Evolutionary conservation across 2,329 filamentous ascomycete genomes (phyloP).

Genomic region (Pseudocercospora musae): DNA sequence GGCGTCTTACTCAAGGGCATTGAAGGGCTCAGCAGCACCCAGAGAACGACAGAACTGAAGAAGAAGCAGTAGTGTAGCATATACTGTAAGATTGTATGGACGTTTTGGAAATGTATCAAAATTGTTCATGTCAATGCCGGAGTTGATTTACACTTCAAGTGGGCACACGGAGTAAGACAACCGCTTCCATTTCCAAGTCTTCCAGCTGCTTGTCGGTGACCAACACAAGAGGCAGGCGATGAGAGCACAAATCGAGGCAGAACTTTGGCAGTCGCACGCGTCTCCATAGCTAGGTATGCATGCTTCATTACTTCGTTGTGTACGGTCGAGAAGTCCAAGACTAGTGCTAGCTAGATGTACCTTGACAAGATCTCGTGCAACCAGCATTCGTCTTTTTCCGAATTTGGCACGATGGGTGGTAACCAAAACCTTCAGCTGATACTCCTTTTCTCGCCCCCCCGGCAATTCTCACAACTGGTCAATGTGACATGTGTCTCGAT

Average conservation of each 20-base stretch:
- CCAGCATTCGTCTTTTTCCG: background rate
- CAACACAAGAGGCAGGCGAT: too few species aligned
- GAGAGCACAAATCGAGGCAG: too few species aligned
- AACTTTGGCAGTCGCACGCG: too few species aligned
- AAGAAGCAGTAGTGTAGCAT: constrained; percentile 10
- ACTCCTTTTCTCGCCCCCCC: background rate
- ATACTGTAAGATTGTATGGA: background rate
- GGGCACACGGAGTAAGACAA: too few species aligned
- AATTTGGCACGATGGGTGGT: background rate
- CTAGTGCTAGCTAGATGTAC: background rate
- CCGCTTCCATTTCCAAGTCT: too few species aligned
- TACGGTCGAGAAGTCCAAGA: too few species aligned
- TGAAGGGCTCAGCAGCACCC: constrained; percentile 5
- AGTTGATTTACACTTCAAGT: too few species aligned
- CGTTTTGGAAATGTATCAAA: background rate
- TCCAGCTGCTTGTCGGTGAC: too few species aligned
- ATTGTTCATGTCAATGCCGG: too few species aligned
- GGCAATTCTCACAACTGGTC: background rate
- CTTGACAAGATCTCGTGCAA: background rate
- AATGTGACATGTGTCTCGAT: background rate
- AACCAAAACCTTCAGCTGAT: background rate
- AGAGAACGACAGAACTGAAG: background rate
- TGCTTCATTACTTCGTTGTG: too few species aligned
- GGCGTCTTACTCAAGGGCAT: constrained; percentile 10
- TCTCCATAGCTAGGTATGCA: too few species aligned